phyloP scores from a whole-genome alignment of 768 basidiomycete species.

The Suillus americanus region DNA sequence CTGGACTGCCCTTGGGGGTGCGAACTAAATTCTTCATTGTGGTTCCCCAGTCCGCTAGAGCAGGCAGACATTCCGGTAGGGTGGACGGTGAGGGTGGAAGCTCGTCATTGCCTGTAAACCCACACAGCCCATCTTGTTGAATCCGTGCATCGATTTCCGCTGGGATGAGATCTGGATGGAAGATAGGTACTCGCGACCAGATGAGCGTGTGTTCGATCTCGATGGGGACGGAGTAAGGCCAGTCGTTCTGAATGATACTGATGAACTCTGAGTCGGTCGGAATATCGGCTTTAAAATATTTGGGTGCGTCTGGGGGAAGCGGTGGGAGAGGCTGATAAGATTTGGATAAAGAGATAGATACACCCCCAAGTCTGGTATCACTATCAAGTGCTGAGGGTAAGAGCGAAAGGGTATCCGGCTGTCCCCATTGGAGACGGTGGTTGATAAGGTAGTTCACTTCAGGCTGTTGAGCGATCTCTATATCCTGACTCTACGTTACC shows the following conservation, averaged over 20 bases:
- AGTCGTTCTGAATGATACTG: conserved; percentile 79
- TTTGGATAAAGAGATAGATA: neutral
- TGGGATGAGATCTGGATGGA: conserved; percentile 57
- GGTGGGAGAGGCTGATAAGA: conserved; percentile 22
- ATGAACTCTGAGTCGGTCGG: conserved; percentile 48
- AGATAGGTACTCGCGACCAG: conserved; percentile 76
- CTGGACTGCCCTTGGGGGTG: conserved; percentile 48
- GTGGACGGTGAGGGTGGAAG: conserved; percentile 61
- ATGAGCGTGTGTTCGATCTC: conserved; percentile 75
- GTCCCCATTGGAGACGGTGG: conserved; percentile 75
- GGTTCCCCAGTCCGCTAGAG: conserved; percentile 69
- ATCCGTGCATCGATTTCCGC: conserved; percentile 54
- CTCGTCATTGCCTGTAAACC: conserved; percentile 65
- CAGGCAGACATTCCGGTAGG: conserved; percentile 56
- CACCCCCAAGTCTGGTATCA: neutral
- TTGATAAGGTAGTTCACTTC: conserved; percentile 72
- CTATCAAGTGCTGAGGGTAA: conserved; percentile 52
- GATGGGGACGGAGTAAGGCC: conserved; percentile 86
- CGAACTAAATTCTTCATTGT: conserved; percentile 60
- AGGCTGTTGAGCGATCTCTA: conserved; percentile 3
- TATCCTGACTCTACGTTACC: conserved; percentile 18
- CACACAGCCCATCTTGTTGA: conserved; percentile 77
- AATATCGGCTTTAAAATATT: conserved; percentile 67
- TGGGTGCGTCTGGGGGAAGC: conserved; percentile 38
- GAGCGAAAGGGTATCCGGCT: conserved; percentile 62